These are phyloP conservation scores for Salix arbutifolia DNA, from an alignment of 345 rosid species.

Conservation along the genomic window DNA sequence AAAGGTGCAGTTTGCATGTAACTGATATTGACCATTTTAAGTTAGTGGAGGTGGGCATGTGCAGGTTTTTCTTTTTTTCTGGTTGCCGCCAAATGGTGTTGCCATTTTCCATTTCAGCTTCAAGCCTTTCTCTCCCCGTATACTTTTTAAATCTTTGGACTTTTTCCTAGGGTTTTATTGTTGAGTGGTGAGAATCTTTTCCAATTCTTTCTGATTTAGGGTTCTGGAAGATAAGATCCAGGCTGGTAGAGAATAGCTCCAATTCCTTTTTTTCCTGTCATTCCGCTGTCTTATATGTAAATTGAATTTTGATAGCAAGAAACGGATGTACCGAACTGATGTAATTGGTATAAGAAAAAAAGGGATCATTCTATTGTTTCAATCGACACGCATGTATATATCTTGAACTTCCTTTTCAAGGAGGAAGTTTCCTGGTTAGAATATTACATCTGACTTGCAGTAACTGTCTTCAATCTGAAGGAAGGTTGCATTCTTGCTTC, in stretches of 20 bases:
- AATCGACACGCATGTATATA: slow-evolving; percentile 1
- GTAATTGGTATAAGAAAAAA: slow-evolving; percentile 48
- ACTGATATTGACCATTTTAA: slow-evolving; percentile 42
- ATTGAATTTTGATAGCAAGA: slow-evolving; percentile 64
- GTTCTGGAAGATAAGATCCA: slow-evolving; percentile 36
- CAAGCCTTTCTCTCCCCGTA: slow-evolving; percentile 7
- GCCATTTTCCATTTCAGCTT: slow-evolving; percentile 24
- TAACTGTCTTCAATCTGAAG: no score
- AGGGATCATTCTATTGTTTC: slow-evolving; percentile 24
- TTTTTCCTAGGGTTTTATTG: slow-evolving; percentile 22
- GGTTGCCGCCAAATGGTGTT: slow-evolving; percentile 37
- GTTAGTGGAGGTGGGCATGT: slow-evolving; percentile 44
- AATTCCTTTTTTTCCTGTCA: slow-evolving; percentile 10
- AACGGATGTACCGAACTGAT: slow-evolving; percentile 45
- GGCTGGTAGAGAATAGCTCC: slow-evolving; percentile 36
- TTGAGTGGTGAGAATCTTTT: slow-evolving; percentile 45
- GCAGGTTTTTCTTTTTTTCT: slow-evolving; percentile 32
- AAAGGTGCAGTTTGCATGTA: slow-evolving; percentile 35
- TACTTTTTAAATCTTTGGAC: slow-evolving; percentile 19
- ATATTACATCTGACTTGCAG: not conserved
- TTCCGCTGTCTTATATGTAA: slow-evolving; percentile 45
- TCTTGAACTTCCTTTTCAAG: slow-evolving; percentile 2
- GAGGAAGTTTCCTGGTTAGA: not conserved
- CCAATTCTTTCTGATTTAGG: slow-evolving; percentile 29
- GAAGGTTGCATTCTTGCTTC: not conserved